Conservation (phyloP, 164 flowering plant genomes). For the Magnolia kwangsiensis region DNA sequence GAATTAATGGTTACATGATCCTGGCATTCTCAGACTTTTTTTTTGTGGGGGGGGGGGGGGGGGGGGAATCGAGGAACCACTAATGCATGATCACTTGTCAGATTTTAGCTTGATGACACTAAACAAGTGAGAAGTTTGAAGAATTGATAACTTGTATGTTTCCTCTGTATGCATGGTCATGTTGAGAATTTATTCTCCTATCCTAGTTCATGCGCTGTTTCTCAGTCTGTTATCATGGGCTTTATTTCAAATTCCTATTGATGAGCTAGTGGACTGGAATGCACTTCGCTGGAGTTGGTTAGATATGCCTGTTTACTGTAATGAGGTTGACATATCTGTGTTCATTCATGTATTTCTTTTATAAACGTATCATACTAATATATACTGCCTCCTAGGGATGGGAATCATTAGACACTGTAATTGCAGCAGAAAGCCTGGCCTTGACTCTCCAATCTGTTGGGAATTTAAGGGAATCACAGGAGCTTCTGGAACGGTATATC, state of each 20-base stretch:
- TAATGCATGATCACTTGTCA: too few species aligned
- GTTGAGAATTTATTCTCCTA: too few species aligned
- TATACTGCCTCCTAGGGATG: slow-evolving; percentile 52
- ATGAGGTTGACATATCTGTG: neutral
- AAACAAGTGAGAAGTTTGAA: too few species aligned
- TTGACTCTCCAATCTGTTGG: slow-evolving; percentile 56
- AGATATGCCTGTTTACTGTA: neutral
- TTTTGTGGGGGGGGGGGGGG: too few species aligned
- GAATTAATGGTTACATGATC: too few species aligned
- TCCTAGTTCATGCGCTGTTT: too few species aligned
- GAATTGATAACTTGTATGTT: too few species aligned
- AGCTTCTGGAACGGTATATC: slow-evolving; percentile 61
- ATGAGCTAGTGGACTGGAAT: neutral
- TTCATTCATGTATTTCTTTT: neutral
- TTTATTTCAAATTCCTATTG: neutral
- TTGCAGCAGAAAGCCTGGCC: slow-evolving; percentile 74
- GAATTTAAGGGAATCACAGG: slow-evolving; percentile 58
- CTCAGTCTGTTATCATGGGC: too few species aligned
- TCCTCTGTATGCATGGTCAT: too few species aligned
- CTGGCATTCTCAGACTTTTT: too few species aligned
- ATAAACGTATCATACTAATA: neutral
- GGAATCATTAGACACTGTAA: slow-evolving; percentile 70
- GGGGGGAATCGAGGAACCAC: too few species aligned
- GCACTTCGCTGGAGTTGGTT: neutral
- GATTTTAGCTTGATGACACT: too few species aligned